Percentiles rank a stretch among this genome's conserved stretches.
phyloP scores from a whole-genome alignment of 2,329 filamentous ascomycete species.

The Arthroderma uncinatum region DNA sequence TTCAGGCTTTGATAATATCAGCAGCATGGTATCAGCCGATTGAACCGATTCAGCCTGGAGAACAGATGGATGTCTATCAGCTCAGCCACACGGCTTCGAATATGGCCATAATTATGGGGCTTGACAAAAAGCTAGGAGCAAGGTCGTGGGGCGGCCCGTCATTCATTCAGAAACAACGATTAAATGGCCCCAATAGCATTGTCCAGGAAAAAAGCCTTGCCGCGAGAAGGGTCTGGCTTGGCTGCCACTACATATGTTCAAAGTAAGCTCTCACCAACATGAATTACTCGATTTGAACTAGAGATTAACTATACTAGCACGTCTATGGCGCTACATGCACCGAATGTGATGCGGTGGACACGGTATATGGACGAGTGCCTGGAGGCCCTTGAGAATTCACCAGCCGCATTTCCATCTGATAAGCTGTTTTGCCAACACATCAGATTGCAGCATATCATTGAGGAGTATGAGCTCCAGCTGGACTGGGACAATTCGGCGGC shows the following conservation, averaged over 20 bases:
- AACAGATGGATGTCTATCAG: conserved; percentile 3
- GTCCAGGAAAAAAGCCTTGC: neutral
- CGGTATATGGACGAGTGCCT: neutral
- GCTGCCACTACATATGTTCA: neutral
- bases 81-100: conserved; percentile 4
- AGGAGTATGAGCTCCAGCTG: neutral
- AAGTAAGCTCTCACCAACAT: neutral
- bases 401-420: neutral
- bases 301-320: neutral
- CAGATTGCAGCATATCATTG: conserved; percentile 2
- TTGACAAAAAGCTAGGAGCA: neutral
- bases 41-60: conserved; percentile 2
- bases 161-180: neutral
- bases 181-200: neutral
- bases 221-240: neutral
- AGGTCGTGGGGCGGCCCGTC: neutral
- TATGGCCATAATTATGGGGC: conserved; percentile 3
- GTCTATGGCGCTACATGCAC: neutral
- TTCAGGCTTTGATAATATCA: conserved; percentile 5
- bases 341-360: conserved; percentile 4
- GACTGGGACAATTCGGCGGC: neutral
- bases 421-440: neutral
- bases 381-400: neutral
- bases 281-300: neutral
- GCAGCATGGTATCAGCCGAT: neutral